phyloP scores from a whole-genome alignment of 768 basidiomycete species.

The Suillus alpinus region DNA sequence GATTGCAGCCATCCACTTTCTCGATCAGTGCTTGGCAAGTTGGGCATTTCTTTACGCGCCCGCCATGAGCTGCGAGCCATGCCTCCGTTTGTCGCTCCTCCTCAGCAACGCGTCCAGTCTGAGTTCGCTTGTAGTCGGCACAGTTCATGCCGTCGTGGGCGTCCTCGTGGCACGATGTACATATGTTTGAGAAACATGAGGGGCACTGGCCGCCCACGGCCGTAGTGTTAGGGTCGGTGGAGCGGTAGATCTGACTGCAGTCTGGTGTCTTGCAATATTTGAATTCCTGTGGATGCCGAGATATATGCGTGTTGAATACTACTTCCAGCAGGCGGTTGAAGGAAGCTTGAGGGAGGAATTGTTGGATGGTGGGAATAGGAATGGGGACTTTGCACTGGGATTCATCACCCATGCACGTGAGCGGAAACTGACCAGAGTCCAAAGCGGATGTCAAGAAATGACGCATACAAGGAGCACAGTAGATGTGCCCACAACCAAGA shows the following conservation, averaged over 20 bases:
- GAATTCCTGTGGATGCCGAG: slow-evolving; percentile 56
- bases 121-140: slow-evolving; percentile 34
- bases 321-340: slow-evolving; percentile 56
- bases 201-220: slow-evolving; percentile 56
- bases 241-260: slow-evolving; percentile 70
- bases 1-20: slow-evolving; percentile 72
- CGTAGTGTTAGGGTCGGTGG: slow-evolving; percentile 37
- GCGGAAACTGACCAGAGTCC: slow-evolving; percentile 57
- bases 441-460: slow-evolving; percentile 56
- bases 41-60: slow-evolving; percentile 69
- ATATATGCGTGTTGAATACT: slow-evolving; percentile 56
- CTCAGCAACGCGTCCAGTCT: slow-evolving; percentile 37
- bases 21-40: slow-evolving; percentile 68
- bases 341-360: slow-evolving; percentile 46
- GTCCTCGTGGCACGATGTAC: slow-evolving; percentile 58
- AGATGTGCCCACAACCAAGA: slow-evolving; percentile 62
- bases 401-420: slow-evolving; percentile 67
- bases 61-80: slow-evolving; percentile 56
- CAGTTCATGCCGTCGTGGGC: slow-evolving; percentile 64
- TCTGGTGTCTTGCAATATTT: slow-evolving; percentile 78
- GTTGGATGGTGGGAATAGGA: slow-evolving; percentile 48
- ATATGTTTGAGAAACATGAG: slow-evolving; percentile 63
- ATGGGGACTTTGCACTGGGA: slow-evolving; percentile 54
- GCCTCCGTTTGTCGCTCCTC: slow-evolving; percentile 49
- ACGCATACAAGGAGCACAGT: slow-evolving; percentile 61